Conservation (phyloP, 148 eudicot genomes). For the Oxyria digyna region DNA sequence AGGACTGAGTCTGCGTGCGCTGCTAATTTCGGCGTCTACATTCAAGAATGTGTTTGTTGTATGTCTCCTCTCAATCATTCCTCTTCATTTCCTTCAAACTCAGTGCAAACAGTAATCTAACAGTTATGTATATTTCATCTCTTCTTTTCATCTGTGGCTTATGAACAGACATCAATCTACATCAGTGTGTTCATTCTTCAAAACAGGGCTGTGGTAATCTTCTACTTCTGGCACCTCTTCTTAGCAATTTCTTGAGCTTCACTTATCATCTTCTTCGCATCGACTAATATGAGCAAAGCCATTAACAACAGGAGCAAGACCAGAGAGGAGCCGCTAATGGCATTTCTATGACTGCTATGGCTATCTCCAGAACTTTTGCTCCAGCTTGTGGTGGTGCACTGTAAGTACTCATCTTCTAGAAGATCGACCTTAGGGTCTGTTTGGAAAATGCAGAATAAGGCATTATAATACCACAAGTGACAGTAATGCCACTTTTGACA, state of each 20-base stretch:
- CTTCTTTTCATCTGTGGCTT: slow-evolving; percentile 6
- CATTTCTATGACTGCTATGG: slow-evolving; percentile 42
- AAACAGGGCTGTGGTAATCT: slow-evolving; percentile 56
- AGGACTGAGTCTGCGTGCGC: slow-evolving; percentile 30
- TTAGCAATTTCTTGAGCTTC: neutral
- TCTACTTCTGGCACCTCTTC: neutral
- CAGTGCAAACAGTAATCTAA: neutral
- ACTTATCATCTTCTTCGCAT: neutral
- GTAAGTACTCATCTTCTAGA: slow-evolving; percentile 19
- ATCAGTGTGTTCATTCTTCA: slow-evolving; percentile 48
- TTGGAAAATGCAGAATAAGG: no score
- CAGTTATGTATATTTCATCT: neutral
- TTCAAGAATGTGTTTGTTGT: slow-evolving; percentile 39
- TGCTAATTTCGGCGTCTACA: slow-evolving; percentile 31
- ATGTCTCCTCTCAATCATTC: slow-evolving; percentile 16
- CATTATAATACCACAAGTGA: no score
- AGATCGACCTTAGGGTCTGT: neutral
- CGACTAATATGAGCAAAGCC: neutral
- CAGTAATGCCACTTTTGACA: no score
- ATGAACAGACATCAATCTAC: slow-evolving; percentile 30
- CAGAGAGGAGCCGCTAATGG: slow-evolving; percentile 72
- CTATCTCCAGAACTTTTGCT: slow-evolving; percentile 40
- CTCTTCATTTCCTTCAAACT: neutral
- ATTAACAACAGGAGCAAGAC: slow-evolving; percentile 33
- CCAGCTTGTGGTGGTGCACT: slow-evolving; percentile 48